Percentiles rank a stretch among this genome's conserved stretches.
These are phyloP conservation scores for Debaryomyces robertsiae DNA, from an alignment of 1,139 yeast species.

Conservation along the genomic window DNA sequence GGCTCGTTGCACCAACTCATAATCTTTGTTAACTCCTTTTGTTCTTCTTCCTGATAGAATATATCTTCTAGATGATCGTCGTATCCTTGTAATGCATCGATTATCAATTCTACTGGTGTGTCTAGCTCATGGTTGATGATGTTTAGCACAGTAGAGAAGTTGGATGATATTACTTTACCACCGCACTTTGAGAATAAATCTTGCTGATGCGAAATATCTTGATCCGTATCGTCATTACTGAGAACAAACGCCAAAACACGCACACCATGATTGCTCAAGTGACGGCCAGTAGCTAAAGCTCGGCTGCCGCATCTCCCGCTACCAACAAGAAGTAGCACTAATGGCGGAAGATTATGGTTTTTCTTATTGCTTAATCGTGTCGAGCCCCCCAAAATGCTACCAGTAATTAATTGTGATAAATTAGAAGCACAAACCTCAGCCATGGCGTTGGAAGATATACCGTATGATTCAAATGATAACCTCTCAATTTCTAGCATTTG, in stretches of 20 bases:
- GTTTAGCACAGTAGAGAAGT: slow-evolving; percentile 36
- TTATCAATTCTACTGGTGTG: slow-evolving; percentile 74
- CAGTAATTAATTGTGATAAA: slow-evolving; percentile 58
- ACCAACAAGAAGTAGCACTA: slow-evolving; percentile 72
- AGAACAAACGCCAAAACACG: slow-evolving; percentile 63
- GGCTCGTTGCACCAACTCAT: slow-evolving; percentile 71
- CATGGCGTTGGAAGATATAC: slow-evolving; percentile 49
- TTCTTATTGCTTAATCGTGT: slow-evolving; percentile 54
- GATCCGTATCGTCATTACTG: slow-evolving; percentile 33
- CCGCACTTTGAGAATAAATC: slow-evolving; percentile 54
- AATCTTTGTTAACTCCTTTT: slow-evolving; percentile 44
- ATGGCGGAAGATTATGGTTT: slow-evolving; percentile 79
- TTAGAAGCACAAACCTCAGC: slow-evolving; percentile 78
- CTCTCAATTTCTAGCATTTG: slow-evolving; percentile 82
- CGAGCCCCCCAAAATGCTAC: slow-evolving; percentile 66
- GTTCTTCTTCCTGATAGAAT: slow-evolving; percentile 43
- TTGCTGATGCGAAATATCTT: slow-evolving; percentile 45
- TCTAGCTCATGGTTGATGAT: slow-evolving; percentile 50
- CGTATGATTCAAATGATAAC: slow-evolving; percentile 54
- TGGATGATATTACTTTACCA: slow-evolving; percentile 40
- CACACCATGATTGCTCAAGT: slow-evolving; percentile 73
- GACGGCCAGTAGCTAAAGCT: slow-evolving; percentile 81
- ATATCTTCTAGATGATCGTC: slow-evolving; percentile 65
- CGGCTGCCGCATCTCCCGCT: slow-evolving; percentile 73
- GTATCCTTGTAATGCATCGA: slow-evolving; percentile 85